These are phyloP conservation scores for Tetrapisispora taiwanensis DNA, from an alignment of 805 yeast species.

Conservation along the genomic window DNA sequence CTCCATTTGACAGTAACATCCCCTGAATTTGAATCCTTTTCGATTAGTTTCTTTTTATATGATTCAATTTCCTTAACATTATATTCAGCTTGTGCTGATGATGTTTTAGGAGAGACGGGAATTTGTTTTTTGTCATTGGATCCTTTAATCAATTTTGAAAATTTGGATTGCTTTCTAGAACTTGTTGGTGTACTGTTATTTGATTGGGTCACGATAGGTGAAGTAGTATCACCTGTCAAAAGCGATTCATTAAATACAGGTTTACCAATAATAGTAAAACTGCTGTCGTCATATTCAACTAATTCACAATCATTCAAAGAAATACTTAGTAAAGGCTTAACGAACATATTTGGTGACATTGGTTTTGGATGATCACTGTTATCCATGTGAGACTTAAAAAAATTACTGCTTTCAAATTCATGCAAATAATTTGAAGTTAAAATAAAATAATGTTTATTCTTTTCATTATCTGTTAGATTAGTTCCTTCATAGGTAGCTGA, in stretches of 20 bases:
- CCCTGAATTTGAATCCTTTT: background rate
- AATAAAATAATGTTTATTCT: slow-evolving; percentile 29
- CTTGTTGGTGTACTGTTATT: background rate
- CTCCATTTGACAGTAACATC: slow-evolving; percentile 11
- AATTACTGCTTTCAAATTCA: slow-evolving; percentile 43
- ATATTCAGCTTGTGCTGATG: background rate
- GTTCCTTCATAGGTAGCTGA: background rate
- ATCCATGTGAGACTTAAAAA: slow-evolving; percentile 8
- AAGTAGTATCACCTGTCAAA: too few relatives aligned
- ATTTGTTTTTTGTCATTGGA: background rate
- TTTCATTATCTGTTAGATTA: background rate
- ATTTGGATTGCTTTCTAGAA: background rate
- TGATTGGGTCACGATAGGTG: background rate
- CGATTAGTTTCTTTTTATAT: background rate
- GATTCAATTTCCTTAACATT: background rate
- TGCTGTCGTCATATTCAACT: slow-evolving; percentile 29
- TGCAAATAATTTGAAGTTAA: slow-evolving; percentile 57
- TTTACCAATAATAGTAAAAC: slow-evolving; percentile 33
- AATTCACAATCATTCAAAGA: slow-evolving; percentile 30
- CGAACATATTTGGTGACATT: background rate
- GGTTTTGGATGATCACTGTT: slow-evolving; percentile 2
- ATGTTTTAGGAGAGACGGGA: background rate
- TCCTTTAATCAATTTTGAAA: background rate
- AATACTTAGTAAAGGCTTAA: slow-evolving; percentile 33
- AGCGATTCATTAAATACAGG: slow-evolving; percentile 11